Conservation (phyloP, 176 grass and related monocot genomes). For the Rhynchospora pubera region DNA sequence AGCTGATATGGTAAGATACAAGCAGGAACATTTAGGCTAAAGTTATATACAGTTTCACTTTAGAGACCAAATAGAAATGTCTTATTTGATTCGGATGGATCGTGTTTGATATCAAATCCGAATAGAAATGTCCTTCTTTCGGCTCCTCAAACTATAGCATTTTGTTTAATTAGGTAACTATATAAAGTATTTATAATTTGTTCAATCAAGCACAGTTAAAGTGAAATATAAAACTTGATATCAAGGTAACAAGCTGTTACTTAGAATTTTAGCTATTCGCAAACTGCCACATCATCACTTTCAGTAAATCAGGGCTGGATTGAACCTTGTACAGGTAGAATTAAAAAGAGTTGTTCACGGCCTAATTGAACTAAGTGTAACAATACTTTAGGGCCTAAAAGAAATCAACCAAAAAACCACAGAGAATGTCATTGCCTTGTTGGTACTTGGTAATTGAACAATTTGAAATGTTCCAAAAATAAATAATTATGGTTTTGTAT, state of each 20-base stretch:
- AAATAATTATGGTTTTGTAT: neutral
- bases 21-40: neutral
- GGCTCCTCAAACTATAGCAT: neutral
- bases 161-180: neutral
- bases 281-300: neutral
- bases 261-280: neutral
- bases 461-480: neutral
- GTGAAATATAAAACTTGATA: neutral
- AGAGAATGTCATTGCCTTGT: neutral
- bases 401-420: neutral
- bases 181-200: neutral
- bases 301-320: neutral
- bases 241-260: neutral
- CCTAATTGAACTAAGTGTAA: neutral
- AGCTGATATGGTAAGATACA: slow-evolving; percentile 1
- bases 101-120: neutral
- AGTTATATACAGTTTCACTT: neutral
- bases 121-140: neutral
- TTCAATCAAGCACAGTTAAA: neutral
- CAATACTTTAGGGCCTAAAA: neutral
- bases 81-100: neutral
- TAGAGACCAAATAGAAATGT: neutral
- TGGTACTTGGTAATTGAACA: neutral
- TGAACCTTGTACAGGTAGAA: neutral
- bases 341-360: neutral